A percentile compares a stretch with the other conserved stretches of the same genome.
phyloP scores from a whole-genome alignment of 352 stramenopile genomes.

The Bremia lactucae region DNA sequence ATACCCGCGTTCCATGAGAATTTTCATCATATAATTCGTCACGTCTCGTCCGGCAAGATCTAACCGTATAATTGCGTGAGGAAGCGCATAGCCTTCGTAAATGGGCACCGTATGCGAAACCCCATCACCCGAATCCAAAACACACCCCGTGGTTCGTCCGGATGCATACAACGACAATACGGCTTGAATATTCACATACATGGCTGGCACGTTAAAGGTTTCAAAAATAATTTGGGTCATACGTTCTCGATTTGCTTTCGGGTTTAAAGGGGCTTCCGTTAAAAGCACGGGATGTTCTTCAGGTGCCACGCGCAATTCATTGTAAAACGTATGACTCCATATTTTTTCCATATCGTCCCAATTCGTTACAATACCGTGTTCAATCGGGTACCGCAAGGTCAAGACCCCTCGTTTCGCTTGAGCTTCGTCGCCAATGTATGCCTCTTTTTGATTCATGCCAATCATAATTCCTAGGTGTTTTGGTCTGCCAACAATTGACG shows the following conservation, averaged over 20 bases:
- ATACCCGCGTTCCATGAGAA: conserved; percentile 91
- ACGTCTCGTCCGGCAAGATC: conserved; percentile 92
- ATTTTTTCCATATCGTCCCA: conserved; percentile 99
- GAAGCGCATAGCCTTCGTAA: conserved; percentile 94
- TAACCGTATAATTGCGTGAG: conserved; percentile 90
- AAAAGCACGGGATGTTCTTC: conserved; percentile 95
- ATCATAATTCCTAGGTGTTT: conserved; percentile 97
- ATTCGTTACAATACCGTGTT: conserved; percentile 99
- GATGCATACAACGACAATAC: conserved; percentile 93
- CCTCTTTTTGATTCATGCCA: conserved; percentile 94
- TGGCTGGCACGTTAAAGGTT: conserved; percentile 88
- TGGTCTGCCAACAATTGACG: conserved; percentile 67
- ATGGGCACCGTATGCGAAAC: conserved; percentile 91
- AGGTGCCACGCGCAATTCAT: conserved; percentile 91
- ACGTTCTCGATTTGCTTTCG: conserved; percentile 86
- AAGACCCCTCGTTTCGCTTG: conserved; percentile 89
- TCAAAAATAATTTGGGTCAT: conserved; percentile 98
- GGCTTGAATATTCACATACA: conserved; percentile 92
- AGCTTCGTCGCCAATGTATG: conserved; percentile 90
- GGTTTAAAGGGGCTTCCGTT: conserved; percentile 92
- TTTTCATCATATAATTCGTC: conserved; percentile 96
- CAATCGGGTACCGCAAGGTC: conserved; percentile 95
- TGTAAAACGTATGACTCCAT: conserved; percentile 99
- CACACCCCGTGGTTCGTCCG: conserved; percentile 91
- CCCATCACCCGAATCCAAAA: conserved; percentile 91